Base-by-base conservation (phyloP, 164 flowering plant genomes). In the Kalanchoe fedtschenkoi region DNA sequence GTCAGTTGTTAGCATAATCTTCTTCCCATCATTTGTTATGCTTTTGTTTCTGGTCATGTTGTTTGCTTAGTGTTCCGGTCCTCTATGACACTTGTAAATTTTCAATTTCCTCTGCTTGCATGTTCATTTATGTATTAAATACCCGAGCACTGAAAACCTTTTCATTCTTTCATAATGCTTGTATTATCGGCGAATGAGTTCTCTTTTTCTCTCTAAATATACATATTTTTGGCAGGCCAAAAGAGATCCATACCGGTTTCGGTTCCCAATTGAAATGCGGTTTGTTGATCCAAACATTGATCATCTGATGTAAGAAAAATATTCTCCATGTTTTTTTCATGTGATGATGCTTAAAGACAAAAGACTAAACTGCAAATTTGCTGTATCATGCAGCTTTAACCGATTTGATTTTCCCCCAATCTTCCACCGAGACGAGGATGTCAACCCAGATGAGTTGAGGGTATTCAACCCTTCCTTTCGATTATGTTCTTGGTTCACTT, bases 241-340 rank as follows among this genome's bases (percentile, higher is more conserved):
- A 70, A 68, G 97, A 69, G 96, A 93, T 77, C 99, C 99, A 22
- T 93, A 88, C 69, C 84, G 92, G 66, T 93, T 79, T 67, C 85
- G 97, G 21, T 93, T 93, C 74, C 97, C 99, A 17, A 83, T 93
- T 65, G 99, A 93, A 78, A 72, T 93, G 86, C 99, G 99, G 58
- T 85, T 93, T 76, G 85, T 93, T 53, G 61, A 81, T 67, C 99
- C 99, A 58, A 90, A 93, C 66, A 87, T 93, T 34, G 97, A 93
- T 65, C 96, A 90, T 67, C 80, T 93, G 15, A 90, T 93, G 99
- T 93, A 84, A 63, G 91, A 69, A 63, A 34, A 53, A 28, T 60
- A 41, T 8, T 51, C 34, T 29, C 19, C 28, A 15, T 1, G 28
- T 29, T 62, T 39, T 15, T 42, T 56, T 32, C 13, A 17, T 0